phyloP scores from a whole-genome alignment of 805 yeast species.

The Torulaspora indica region DNA sequence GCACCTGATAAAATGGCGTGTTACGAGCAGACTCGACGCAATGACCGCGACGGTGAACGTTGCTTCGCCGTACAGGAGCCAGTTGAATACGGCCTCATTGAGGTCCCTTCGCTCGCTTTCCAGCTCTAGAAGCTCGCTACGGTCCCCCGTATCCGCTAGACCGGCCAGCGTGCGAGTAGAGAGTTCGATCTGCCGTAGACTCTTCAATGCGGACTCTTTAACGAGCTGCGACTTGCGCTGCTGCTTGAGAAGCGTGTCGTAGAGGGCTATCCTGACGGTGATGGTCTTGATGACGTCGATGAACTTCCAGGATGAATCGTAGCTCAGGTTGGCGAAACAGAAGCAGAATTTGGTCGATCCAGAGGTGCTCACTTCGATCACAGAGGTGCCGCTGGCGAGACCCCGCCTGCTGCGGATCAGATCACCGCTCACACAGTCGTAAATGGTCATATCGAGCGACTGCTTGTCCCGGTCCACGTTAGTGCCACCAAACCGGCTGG shows the following conservation, averaged over 20 bases:
- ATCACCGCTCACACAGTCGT: constrained; percentile 14
- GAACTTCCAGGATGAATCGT: constrained; percentile 37
- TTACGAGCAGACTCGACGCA: constrained; percentile 1
- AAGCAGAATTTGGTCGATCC: constrained; percentile 17
- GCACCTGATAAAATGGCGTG: not conserved
- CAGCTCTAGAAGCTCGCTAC: constrained; percentile 11
- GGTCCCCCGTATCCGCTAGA: not conserved
- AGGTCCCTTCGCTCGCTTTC: constrained; percentile 18
- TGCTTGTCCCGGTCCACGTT: constrained; percentile 27
- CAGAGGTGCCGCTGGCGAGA: constrained; percentile 17
- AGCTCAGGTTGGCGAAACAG: constrained; percentile 33
- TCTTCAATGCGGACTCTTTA: constrained; percentile 2
- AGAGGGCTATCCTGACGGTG: constrained; percentile 17
- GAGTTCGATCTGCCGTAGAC: constrained; percentile 7
- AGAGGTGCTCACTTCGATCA: constrained; percentile 14
- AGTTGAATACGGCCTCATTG: constrained; percentile 14
- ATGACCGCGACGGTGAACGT: constrained; percentile 8
- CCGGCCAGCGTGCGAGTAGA: constrained; percentile 1
- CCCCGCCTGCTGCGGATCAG: constrained; percentile 19
- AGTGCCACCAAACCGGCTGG: constrained; percentile 27
- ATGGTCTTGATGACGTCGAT: constrained; percentile 25
- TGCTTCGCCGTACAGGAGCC: constrained; percentile 13
- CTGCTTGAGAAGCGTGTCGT: constrained; percentile 4
- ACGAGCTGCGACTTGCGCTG: constrained; percentile 4
- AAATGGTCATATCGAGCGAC: constrained; percentile 17